Conservation (phyloP, 2,329 filamentous ascomycete species). For the Fusarium staphyleae region DNA sequence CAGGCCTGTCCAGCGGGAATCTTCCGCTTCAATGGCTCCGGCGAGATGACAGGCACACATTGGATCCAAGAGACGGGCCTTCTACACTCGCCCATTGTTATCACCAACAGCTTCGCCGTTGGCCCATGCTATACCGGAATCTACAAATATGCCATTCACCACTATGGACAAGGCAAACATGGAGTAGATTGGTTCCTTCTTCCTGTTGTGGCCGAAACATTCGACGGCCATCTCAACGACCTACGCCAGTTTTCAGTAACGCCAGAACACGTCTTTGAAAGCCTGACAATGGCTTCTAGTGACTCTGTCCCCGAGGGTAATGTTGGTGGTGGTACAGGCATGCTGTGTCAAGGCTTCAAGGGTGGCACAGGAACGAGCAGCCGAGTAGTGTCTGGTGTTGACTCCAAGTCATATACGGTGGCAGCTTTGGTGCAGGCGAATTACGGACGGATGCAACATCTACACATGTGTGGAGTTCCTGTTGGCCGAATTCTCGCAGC, state of each 20-base stretch:
- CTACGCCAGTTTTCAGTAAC: conserved; percentile 61
- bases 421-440: conserved; percentile 68
- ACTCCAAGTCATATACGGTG: conserved; percentile 57
- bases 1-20: conserved; percentile 56
- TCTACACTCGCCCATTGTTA: not conserved
- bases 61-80: conserved; percentile 67
- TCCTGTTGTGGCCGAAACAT: conserved; percentile 67
- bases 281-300: conserved; percentile 57
- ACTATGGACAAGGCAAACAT: conserved; percentile 50
- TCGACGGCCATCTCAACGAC: conserved; percentile 66
- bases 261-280: conserved; percentile 58
- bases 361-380: conserved; percentile 68
- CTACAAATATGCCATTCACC: conserved; percentile 60
- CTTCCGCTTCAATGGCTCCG: conserved; percentile 69
- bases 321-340: conserved; percentile 68
- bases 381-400: conserved; percentile 48
- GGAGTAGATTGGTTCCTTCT: conserved; percentile 59
- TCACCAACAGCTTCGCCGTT: conserved; percentile 25
- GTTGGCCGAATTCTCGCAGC: conserved; percentile 64
- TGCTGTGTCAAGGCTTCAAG: conserved; percentile 70
- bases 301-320: conserved; percentile 65
- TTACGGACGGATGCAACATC: conserved; percentile 63
- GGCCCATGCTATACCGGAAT: conserved; percentile 57
- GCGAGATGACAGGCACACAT: conserved; percentile 67
- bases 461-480: conserved; percentile 65